Evolutionary conservation across 2,329 filamentous ascomycete species (phyloP).

Genomic region (Tolypocladium capitatum): DNA sequence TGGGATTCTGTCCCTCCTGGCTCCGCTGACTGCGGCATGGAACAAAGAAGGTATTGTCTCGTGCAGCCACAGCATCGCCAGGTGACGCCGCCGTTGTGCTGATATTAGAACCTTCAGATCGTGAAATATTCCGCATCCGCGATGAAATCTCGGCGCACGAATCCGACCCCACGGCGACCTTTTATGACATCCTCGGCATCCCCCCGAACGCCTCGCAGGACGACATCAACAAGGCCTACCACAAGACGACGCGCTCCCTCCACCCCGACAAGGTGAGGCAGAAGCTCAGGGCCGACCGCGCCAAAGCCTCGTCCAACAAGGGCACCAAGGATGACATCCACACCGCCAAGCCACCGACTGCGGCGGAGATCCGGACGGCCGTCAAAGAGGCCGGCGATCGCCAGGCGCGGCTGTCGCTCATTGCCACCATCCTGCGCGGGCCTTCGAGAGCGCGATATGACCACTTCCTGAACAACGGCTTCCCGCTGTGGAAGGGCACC

Average conservation of each 20-base stretch:
- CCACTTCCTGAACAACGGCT: conserved; percentile 84
- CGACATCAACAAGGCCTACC: conserved; percentile 88
- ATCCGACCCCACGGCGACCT: conserved; percentile 60
- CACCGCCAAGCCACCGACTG: conserved; percentile 56
- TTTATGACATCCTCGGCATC: conserved; percentile 88
- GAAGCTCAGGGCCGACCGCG: conserved; percentile 59
- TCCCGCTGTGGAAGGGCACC: conserved; percentile 92
- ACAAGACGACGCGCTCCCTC: conserved; percentile 67
- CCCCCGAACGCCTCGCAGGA: conserved; percentile 61
- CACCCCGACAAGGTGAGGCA: conserved; percentile 96
- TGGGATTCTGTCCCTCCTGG: conserved; percentile 55
- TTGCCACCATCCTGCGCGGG: conserved; percentile 75
- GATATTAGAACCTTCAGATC: conserved; percentile 45
- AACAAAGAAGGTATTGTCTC: conserved; percentile 58
- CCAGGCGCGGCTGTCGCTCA: conserved; percentile 72
- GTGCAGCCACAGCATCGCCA: neutral
- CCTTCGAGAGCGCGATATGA: conserved; percentile 78
- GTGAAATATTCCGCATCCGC: conserved; percentile 91
- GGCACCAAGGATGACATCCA: conserved; percentile 48
- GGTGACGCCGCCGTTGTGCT: neutral
- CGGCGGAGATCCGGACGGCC: conserved; percentile 63
- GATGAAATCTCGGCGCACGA: conserved; percentile 80
- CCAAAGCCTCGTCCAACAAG: conserved; percentile 34
- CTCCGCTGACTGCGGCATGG: conserved; percentile 61
- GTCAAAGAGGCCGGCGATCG: conserved; percentile 71